These are phyloP conservation scores for Chaetoceros muelleri DNA, from an alignment of 108 stramenopile species.

Conservation along the genomic window DNA sequence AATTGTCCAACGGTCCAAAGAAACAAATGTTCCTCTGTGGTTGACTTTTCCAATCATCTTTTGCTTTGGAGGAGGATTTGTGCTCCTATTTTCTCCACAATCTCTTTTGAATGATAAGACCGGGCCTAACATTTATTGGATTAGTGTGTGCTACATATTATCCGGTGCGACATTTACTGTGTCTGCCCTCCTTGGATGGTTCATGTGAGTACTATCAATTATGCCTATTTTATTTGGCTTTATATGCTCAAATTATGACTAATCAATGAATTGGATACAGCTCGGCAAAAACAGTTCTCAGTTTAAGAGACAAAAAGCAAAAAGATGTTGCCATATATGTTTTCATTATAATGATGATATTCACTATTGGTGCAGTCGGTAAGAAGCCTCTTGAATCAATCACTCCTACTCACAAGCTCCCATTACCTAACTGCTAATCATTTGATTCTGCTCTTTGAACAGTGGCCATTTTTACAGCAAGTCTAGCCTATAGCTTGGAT, in stretches of 20 bases:
- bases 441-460: neutral
- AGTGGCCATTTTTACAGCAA: conserved; percentile 42
- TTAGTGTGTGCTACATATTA: conserved; percentile 42
- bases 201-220: conserved; percentile 18
- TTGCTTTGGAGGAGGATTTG: conserved; percentile 32
- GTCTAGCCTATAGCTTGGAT: conserved; percentile 36
- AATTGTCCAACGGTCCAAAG: conserved; percentile 72
- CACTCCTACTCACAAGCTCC: too few species aligned
- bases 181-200: conserved; percentile 47
- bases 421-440: neutral
- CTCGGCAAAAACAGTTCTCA: conserved; percentile 34
- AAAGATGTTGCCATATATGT: conserved; percentile 41
- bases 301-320: conserved; percentile 47
- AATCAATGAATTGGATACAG: too few species aligned
- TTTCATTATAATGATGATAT: conserved; percentile 39
- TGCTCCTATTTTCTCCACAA: conserved; percentile 37
- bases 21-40: conserved; percentile 76
- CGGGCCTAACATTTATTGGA: conserved; percentile 31
- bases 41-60: conserved; percentile 53
- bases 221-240: too few species aligned
- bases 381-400: too few species aligned
- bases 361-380: conserved; percentile 28
- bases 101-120: conserved; percentile 22
- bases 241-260: conserved; percentile 35
- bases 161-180: conserved; percentile 45